phyloP scores from a whole-genome alignment of 1,284 basidiomycete genomes.

The Moesziomyces sp. region DNA sequence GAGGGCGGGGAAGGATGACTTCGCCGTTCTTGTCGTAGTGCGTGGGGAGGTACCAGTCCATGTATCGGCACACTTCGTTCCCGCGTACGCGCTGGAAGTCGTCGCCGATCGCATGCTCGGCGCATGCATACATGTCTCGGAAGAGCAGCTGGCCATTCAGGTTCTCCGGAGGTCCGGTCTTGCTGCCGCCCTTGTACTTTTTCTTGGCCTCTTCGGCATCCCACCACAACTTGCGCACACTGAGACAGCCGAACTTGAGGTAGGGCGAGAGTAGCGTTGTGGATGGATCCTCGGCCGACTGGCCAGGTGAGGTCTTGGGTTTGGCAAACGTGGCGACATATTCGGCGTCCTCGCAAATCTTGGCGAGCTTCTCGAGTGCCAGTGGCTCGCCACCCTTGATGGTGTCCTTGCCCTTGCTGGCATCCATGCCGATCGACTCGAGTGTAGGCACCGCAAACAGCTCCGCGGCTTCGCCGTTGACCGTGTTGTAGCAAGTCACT shows the following conservation, averaged over 20 bases:
- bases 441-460: constrained; percentile 71
- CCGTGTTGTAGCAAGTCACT: constrained; percentile 67
- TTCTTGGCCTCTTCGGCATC: constrained; percentile 51
- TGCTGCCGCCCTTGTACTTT: constrained; percentile 53
- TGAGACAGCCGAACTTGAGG: constrained; percentile 72
- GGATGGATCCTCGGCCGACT: constrained; percentile 41
- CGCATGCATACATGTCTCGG: constrained; percentile 70
- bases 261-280: constrained; percentile 70
- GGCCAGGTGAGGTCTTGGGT: constrained; percentile 68
- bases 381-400: constrained; percentile 70
- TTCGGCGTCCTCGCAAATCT: constrained; percentile 68
- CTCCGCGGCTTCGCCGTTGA: constrained; percentile 68
- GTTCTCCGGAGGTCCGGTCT: constrained; percentile 48
- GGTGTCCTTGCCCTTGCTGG: constrained; percentile 66
- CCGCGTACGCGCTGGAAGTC: constrained; percentile 69
- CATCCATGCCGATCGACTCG: constrained; percentile 70
- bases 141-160: constrained; percentile 69
- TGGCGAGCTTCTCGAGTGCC: constrained; percentile 69
- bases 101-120: constrained; percentile 68
- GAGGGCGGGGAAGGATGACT: constrained; percentile 68
- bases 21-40: constrained; percentile 68
- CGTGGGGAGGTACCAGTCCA: constrained; percentile 70
- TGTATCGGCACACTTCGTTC: constrained; percentile 69
- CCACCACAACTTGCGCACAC: constrained; percentile 63
- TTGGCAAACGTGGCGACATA: constrained; percentile 71